Percentiles rank a stretch among this genome's conserved stretches.
These are phyloP conservation scores for Keithomyces neogunnii DNA, from an alignment of 2,329 filamentous ascomycete species.

Conservation along the genomic window DNA sequence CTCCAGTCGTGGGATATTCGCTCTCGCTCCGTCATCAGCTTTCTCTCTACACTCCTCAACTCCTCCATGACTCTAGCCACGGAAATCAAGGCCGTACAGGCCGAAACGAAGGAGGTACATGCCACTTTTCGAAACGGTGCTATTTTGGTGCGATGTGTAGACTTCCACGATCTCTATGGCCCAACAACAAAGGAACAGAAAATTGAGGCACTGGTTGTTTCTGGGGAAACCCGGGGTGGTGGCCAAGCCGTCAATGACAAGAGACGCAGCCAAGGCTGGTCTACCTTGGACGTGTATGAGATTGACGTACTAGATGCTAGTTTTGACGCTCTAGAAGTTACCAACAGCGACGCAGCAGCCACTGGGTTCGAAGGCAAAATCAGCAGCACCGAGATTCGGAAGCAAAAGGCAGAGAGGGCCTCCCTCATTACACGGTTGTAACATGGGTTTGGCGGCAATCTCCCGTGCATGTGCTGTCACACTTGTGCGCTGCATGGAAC, in stretches of 20 bases:
- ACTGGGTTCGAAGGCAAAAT: constrained; percentile 74
- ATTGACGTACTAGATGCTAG: constrained; percentile 74
- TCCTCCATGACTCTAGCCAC: constrained; percentile 23
- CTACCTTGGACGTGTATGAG: constrained; percentile 69
- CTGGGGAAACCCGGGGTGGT: constrained; percentile 76
- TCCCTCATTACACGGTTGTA: too few relatives aligned
- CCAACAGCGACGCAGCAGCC: constrained; percentile 24
- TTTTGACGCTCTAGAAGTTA: constrained; percentile 32
- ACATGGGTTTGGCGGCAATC: too few relatives aligned
- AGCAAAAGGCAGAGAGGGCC: constrained; percentile 19
- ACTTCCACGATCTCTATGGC: constrained; percentile 82
- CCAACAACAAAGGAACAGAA: constrained; percentile 77
- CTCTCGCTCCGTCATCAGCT: constrained; percentile 59
- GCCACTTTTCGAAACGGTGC: constrained; percentile 49
- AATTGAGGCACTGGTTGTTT: constrained; percentile 77
- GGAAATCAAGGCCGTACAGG: constrained; percentile 4
- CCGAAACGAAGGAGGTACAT: constrained; percentile 17
- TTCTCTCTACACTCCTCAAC: constrained; percentile 57
- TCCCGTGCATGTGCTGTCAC: too few relatives aligned
- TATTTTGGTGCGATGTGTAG: constrained; percentile 67
- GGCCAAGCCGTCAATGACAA: constrained; percentile 82
- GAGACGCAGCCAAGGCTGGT: constrained; percentile 68
- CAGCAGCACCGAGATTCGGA: constrained; percentile 79
- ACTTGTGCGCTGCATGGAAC: too few relatives aligned
- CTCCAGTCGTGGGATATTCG: constrained; percentile 75